Evolutionary conservation across 2,329 filamentous ascomycete genomes (phyloP).

Genomic region (Amesomyces nigricolor): DNA sequence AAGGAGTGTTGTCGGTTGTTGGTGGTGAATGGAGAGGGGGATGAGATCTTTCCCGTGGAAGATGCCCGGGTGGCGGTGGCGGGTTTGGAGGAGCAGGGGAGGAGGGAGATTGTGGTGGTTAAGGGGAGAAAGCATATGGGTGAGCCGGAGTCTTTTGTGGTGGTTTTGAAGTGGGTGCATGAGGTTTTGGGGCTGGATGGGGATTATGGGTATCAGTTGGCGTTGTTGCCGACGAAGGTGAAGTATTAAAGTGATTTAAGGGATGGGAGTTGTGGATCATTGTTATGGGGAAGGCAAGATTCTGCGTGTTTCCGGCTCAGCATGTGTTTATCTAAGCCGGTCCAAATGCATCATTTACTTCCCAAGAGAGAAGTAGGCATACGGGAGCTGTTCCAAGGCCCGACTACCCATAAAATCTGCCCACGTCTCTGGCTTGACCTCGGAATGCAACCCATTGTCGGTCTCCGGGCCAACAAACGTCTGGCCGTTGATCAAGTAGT

Average conservation of each 20-base stretch:
- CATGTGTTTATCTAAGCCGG: too few relatives aligned
- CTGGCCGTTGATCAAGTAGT: slow-evolving; percentile 12
- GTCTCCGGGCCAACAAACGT: not conserved
- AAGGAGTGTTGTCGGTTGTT: slow-evolving; percentile 43
- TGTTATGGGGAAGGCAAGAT: too few relatives aligned
- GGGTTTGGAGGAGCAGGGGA: slow-evolving; percentile 31
- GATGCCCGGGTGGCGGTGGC: slow-evolving; percentile 50
- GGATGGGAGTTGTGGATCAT: too few relatives aligned
- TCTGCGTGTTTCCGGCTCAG: too few relatives aligned
- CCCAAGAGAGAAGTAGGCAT: not conserved
- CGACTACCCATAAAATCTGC: slow-evolving; percentile 4
- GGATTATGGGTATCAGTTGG: slow-evolving; percentile 12
- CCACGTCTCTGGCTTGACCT: slow-evolving; percentile 12
- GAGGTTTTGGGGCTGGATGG: slow-evolving; percentile 29
- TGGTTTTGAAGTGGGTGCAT: slow-evolving; percentile 33
- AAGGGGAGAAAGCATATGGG: slow-evolving; percentile 33
- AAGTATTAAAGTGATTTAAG: too few relatives aligned
- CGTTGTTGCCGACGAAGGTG: too few relatives aligned
- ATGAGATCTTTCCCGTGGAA: slow-evolving; percentile 59
- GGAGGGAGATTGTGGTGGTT: slow-evolving; percentile 39
- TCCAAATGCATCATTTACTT: too few relatives aligned
- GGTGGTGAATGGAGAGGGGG: slow-evolving; percentile 52
- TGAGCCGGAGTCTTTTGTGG: slow-evolving; percentile 31
- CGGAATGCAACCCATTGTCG: slow-evolving; percentile 3
- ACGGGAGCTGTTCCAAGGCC: not conserved